Evolutionary conservation across 2,329 filamentous ascomycete species (phyloP), one percentile per base, ranked within the genome.

Genomic region (Pseudogymnoascus verrucosus): DNA sequence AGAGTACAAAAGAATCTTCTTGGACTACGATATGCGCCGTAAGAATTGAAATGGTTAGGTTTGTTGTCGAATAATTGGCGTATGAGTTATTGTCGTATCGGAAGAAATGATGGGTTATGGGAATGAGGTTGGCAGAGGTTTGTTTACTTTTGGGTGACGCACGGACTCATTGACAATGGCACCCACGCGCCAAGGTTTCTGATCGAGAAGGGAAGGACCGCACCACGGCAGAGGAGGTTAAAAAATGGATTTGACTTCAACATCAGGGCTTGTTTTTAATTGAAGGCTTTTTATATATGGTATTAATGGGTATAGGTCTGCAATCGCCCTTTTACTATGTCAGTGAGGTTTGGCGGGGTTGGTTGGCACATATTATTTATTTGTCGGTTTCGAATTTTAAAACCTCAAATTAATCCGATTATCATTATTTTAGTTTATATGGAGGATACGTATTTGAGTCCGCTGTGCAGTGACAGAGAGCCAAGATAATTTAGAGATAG

Each of bases 101-200:
- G 40, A n/a, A 47, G 60, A 61, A 40, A 40, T 39, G 36, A 47
- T 40, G 60, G 36, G 16, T 5, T 36, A 61, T 47, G 34, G 36
- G 60, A 7, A 23, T 47, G 60, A 47, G 14, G 36, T 61, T 31
- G 34, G 8, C 26, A 12, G 59, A 31, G 60, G 60, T 61, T 61
- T 61, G 60, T 61, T 61, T 61, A 61, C 60, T 39, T 61, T 61
- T 23, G 60, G 31, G 51, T 12, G 26, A 57, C 51, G 51, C 51
- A 57, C 28, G 51, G 51, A 57, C 51, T 57, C 51, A n/a, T 54
- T 28, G 51, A 36, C 51, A 57, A 21, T 57, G 51, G 51, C 51
- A 19, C 28, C 51, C n/a, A 34, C 51, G 51, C 51, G 51, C 51
- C 51, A 57, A 57, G 51, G 26, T 34, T 57, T 34, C 16, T 14